phyloP scores from a whole-genome alignment of 169 alveolate genomes.

The Plasmodium coatneyi region DNA sequence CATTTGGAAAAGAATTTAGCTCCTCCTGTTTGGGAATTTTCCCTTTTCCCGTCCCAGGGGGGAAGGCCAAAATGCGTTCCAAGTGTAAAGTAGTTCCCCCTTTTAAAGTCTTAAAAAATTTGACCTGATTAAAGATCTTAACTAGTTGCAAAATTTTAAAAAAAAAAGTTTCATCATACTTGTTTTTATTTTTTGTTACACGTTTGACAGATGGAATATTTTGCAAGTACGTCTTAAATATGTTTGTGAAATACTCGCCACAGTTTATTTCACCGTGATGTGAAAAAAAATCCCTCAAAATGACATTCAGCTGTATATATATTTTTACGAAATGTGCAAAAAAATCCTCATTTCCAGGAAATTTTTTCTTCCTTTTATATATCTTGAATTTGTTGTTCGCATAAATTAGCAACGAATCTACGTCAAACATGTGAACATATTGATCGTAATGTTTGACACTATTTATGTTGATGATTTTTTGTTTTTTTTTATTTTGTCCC shows the following conservation, averaged over 20 bases:
- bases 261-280: constrained; percentile 15
- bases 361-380: constrained; percentile 15
- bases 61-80: not conserved
- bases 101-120: constrained; percentile 61
- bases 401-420: constrained; percentile 52
- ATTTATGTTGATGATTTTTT: constrained; percentile 60
- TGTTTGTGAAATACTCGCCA: not conserved
- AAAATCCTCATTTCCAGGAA: not conserved
- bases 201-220: not conserved
- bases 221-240: constrained; percentile 26
- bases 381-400: constrained; percentile 25
- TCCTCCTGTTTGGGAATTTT: not conserved
- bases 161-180: constrained; percentile 20
- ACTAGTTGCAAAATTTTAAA: constrained; percentile 23
- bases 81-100: constrained; percentile 1
- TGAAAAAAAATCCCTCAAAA: constrained; percentile 55
- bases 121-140: constrained; percentile 45
- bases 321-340: constrained; percentile 17
- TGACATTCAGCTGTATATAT: constrained; percentile 37
- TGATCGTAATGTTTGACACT: constrained; percentile 64
- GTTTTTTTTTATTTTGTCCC: not conserved
- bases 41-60: not conserved
- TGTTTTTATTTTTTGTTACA: not conserved
- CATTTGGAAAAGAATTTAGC: not conserved
- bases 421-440: constrained; percentile 14